Conservation (phyloP, 2,329 filamentous ascomycete genomes). For the Plectosphaerella sp. region DNA sequence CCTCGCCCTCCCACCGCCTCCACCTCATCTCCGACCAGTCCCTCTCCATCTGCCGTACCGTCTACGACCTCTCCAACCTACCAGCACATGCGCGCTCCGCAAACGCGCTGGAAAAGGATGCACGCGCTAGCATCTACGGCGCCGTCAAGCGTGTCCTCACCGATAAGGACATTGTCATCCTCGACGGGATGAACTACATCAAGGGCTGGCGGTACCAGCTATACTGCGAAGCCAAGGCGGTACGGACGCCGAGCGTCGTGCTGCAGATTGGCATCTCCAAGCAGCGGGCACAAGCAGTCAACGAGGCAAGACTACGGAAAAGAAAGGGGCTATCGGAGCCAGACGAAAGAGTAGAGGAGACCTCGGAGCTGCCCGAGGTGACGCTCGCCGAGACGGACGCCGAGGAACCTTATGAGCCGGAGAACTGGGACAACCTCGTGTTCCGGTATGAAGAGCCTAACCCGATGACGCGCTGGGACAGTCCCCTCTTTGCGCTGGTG, state of each 20-base stretch:
- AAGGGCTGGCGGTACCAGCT: slow-evolving; percentile 87
- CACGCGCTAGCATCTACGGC: slow-evolving; percentile 69
- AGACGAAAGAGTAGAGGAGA: slow-evolving; percentile 13
- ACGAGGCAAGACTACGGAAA: slow-evolving; percentile 50
- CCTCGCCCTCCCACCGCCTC: slow-evolving; percentile 50
- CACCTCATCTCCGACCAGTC: slow-evolving; percentile 72
- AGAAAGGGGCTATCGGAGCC: slow-evolving; percentile 8
- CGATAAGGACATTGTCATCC: slow-evolving; percentile 70
- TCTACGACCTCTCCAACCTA: slow-evolving; percentile 59
- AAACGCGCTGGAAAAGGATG: slow-evolving; percentile 75
- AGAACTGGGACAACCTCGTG: slow-evolving; percentile 73
- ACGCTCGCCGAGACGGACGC: slow-evolving; percentile 15
- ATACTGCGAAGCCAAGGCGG: slow-evolving; percentile 78
- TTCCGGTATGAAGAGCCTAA: slow-evolving; percentile 86
- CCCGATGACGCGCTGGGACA: slow-evolving; percentile 80
- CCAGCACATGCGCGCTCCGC: slow-evolving; percentile 62
- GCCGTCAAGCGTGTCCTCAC: slow-evolving; percentile 74
- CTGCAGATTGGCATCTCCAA: slow-evolving; percentile 58
- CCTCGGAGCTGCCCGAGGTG: slow-evolving; percentile 18
- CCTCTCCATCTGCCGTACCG: slow-evolving; percentile 63
- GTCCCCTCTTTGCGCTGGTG: slow-evolving; percentile 73
- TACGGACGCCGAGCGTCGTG: slow-evolving; percentile 71
- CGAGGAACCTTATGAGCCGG: slow-evolving; percentile 45
- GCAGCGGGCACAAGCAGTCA: slow-evolving; percentile 52
- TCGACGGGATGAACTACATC: slow-evolving; percentile 82